These are phyloP conservation scores for Azolla pinnata DNA, from an alignment of 75 land plant species.

Conservation along the genomic window DNA sequence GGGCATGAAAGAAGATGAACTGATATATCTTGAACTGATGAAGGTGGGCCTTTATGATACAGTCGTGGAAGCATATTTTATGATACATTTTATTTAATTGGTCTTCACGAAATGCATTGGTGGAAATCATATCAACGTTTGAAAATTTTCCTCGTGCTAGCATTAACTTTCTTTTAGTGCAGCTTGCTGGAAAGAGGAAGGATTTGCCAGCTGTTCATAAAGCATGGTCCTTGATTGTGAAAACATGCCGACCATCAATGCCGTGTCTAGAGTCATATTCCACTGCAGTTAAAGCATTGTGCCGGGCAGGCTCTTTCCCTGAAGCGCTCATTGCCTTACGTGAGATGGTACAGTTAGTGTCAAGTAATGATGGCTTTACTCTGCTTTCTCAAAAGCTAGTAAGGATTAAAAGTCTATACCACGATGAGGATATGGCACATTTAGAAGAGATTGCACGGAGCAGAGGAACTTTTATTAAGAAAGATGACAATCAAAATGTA, in stretches of 20 bases:
- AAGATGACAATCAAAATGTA: not conserved
- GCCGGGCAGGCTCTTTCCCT: constrained; percentile 9
- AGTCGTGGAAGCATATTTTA: no score
- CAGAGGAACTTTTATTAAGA: not conserved
- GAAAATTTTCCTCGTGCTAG: no score
- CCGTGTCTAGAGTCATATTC: constrained; percentile 9
- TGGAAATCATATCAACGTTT: no score
- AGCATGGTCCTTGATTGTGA: constrained; percentile 3
- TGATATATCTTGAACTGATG: constrained; percentile 24
- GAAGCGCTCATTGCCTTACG: constrained; percentile 21
- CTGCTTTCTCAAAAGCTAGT: constrained; percentile 14
- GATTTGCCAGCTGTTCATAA: constrained; percentile 2
- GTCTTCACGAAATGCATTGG: no score
- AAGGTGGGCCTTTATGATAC: constrained; percentile 14
- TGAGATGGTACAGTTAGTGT: constrained; percentile 18
- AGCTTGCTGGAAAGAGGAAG: constrained; percentile 6
- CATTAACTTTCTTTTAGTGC: not conserved
- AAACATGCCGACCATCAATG: not conserved
- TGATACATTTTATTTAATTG: no score
- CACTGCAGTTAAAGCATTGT: constrained; percentile 15
- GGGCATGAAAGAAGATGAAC: constrained; percentile 19
- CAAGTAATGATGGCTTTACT: constrained; percentile 10
- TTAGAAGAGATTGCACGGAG: not conserved
- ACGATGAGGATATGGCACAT: not conserved
- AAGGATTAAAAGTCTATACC: not conserved